phyloP scores from a whole-genome alignment of 73 alveolate genomes.

The Tetrahymena elliotti region DNA sequence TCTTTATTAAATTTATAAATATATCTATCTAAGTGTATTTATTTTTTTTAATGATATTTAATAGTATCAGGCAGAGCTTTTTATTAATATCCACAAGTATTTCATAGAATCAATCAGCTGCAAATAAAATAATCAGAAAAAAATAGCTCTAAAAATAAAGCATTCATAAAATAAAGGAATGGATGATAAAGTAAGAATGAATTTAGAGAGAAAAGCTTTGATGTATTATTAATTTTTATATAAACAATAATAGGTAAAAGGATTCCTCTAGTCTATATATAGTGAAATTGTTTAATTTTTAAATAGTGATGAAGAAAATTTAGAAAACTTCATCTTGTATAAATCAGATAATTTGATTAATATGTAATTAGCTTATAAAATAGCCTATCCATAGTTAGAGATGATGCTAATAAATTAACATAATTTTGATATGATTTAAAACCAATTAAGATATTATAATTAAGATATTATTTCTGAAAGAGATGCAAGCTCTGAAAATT shows the following conservation, averaged over 20 bases:
- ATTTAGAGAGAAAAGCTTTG: no score
- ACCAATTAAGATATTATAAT: not conserved
- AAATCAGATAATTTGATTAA: not conserved
- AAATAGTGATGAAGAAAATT: not conserved
- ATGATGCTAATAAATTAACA: not conserved
- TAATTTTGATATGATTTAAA: not conserved
- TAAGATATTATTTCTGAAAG: not conserved
- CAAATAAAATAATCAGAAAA: not conserved
- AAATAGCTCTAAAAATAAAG: not conserved
- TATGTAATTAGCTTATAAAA: not conserved
- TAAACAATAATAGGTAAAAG: not conserved
- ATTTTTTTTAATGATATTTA: not conserved
- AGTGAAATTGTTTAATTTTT: not conserved
- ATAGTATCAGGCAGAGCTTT: not conserved
- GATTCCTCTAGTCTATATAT: not conserved
- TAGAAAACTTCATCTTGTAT: not conserved
- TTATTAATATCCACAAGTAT: not conserved
- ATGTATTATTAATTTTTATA: no score
- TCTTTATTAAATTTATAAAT: no score
- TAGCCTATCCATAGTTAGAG: not conserved
- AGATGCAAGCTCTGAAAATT: not conserved
- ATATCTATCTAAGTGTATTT: not conserved
- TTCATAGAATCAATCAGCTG: not conserved
- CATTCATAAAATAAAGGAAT: not conserved
- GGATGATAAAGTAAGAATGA: not conserved